Base-by-base conservation (phyloP, 83 land plant species). In the Isoetes engelmannii region DNA sequence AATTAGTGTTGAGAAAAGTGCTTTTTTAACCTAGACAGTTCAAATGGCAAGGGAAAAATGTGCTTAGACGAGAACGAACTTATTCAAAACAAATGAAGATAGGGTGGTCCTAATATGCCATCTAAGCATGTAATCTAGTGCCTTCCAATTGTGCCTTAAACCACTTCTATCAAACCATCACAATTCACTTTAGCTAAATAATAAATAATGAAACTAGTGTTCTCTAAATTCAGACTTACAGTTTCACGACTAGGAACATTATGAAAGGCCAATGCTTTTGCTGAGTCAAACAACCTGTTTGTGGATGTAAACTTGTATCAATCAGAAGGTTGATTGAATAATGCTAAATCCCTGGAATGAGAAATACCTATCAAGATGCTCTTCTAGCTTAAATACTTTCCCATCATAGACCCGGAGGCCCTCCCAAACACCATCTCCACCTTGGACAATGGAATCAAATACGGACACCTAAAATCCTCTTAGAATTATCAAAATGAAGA, bases 361-460 rank as follows among this genome's bases (percentile, higher is more conserved):
- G 61, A 63, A 63, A 65, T 17, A 94, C 97, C 98, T 82, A 64
- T 91, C 93, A 21, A 94, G 75, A 76, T 94, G 99, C 65, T 88
- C 90, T 6, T 88, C 88, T 49, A 94, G 87, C 81, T 94, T 94
- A 72, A 94, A 94, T 54, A 94, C 65, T 69, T 88, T 94, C 21
- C 93, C 89, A n/a, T 79, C 70, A 68, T 94, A 90, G 12, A 90
- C 65, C 54, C 97, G 84, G 57, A 94, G 88, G 43, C 96, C 99
- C 62, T 94, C 99, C 99, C 99, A 90, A 43, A 86, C 97, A 53
- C 86, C 87, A 79, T 94, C 99, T 67, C 99, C 97, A 45, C 96
- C 99, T 94, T 94, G 99, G 62, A 90, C 92, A 76, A 90, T 82
- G 17, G 97, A 94, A 78, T 94, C 99, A 70, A 94, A 85, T 49